Evolutionary conservation across 2,329 filamentous ascomycete species (phyloP), one percentile per base, ranked within the genome.

Genomic region (Aspergillus felis): DNA sequence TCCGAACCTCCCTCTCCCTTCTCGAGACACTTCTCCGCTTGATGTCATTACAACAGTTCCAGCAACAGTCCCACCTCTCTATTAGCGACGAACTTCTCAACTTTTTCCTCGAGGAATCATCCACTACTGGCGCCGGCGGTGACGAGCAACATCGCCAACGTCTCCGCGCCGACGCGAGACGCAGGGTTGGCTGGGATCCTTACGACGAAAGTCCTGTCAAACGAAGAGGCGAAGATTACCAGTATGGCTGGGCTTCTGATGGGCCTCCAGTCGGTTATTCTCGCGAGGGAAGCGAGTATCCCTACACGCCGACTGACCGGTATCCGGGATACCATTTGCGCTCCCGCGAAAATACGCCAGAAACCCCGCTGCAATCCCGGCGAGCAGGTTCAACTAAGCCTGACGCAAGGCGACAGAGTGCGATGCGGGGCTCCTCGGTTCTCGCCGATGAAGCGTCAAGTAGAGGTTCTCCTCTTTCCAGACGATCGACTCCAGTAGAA

Each of bases 11-110:
- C 0, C 79, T 91, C 5, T 96, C 92, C 1, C 83, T 96, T 8
- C 84, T 97, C 54, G 92, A 97, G 73, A 94, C 93, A 80, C 80
- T 96, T 32, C 84, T 96, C 50, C 90, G 93, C 46, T 82, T 97
- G 50, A 87, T 89, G 4, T 91, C 91, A 24, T 83, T 96, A 14
- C 92, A 96, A 70, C 91, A 96, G 77, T 96, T 94, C 72, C 90
- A 96, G 70, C 92, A 97, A 78, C 84, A 86, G 44, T 92, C 90
- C 0, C 92, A 96, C 67, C 82, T 96, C n/a, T 85, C 91, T 6
- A 94, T 96, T 60, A 90, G 90, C 1, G 92, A 97, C 70, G 90
- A 96, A 66, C 85, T 96, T 2, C 80, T 96, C 44, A 91, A 88
- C 53, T 95, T 96, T 77, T 97, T 96, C 76, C 80, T 97, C 8